These are phyloP conservation scores for Pythium volutum DNA, from an alignment of 352 stramenopile species.

Conservation along the genomic window DNA sequence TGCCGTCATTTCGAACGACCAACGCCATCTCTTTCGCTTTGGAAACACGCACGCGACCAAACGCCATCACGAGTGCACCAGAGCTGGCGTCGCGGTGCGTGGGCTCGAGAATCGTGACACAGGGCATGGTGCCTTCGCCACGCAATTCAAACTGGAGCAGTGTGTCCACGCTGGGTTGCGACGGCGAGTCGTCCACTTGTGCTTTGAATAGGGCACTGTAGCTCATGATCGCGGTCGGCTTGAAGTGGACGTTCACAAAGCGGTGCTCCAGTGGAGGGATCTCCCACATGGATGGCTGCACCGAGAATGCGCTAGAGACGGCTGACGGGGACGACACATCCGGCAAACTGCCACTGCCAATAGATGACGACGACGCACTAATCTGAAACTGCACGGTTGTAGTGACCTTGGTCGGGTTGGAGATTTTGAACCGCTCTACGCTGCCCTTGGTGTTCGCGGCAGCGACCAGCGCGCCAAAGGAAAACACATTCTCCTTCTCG, in stretches of 20 bases:
- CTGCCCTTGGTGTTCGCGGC: slow-evolving; percentile 65
- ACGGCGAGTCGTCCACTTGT: slow-evolving; percentile 73
- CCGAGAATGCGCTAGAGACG: slow-evolving; percentile 53
- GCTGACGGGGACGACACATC: neutral
- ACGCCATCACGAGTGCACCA: slow-evolving; percentile 74
- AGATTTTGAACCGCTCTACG: slow-evolving; percentile 93
- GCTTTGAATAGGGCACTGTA: slow-evolving; percentile 85
- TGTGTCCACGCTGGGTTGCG: slow-evolving; percentile 30
- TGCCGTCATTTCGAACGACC: slow-evolving; percentile 89
- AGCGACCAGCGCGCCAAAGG: slow-evolving; percentile 83
- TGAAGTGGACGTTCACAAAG: slow-evolving; percentile 94
- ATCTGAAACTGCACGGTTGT: slow-evolving; percentile 87
- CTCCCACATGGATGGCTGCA: slow-evolving; percentile 90
- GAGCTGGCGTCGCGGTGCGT: slow-evolving; percentile 46
- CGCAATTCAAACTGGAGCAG: slow-evolving; percentile 88
- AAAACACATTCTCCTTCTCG: slow-evolving; percentile 85
- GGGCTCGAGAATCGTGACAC: slow-evolving; percentile 86
- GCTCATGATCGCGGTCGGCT: slow-evolving; percentile 78
- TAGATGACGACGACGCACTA: neutral
- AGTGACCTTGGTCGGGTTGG: slow-evolving; percentile 94
- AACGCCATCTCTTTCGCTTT: slow-evolving; percentile 70
- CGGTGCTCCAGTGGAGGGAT: slow-evolving; percentile 93
- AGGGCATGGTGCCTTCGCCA: slow-evolving; percentile 92
- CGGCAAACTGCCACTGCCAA: neutral
- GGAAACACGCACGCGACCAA: slow-evolving; percentile 69